Conservation (phyloP, 1,284 basidiomycete genomes). For the Apiotrichum brassicae region DNA sequence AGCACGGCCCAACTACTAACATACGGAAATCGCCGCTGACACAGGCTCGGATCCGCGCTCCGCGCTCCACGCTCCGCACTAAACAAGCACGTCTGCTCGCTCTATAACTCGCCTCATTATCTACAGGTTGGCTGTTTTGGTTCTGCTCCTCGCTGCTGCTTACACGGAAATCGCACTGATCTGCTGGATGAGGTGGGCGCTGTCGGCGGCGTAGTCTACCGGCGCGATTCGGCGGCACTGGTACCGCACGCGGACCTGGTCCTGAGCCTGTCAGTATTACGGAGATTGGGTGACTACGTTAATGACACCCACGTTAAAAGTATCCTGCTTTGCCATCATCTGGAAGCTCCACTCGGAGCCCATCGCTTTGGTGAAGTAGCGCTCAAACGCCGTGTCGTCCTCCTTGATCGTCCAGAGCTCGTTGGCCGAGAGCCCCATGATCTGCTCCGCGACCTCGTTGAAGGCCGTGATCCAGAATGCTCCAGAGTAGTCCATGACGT, state of each 20-base stretch:
- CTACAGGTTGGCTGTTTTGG: too few relatives aligned
- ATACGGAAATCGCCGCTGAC: neutral
- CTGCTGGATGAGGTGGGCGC: constrained; percentile 55
- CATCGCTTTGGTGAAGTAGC: constrained; percentile 59
- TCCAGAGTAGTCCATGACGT: constrained; percentile 79
- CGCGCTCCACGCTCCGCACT: neutral
- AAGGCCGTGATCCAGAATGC: constrained; percentile 93
- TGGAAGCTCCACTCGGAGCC: constrained; percentile 74
- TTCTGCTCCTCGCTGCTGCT: too few relatives aligned
- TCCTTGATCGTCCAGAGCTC: constrained; percentile 60
- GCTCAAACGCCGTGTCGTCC: constrained; percentile 60
- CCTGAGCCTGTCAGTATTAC: constrained; percentile 49
- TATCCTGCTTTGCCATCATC: constrained; percentile 82
- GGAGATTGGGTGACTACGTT: neutral
- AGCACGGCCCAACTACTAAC: neutral
- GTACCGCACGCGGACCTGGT: constrained; percentile 70
- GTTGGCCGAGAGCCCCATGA: constrained; percentile 76
- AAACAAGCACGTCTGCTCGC: too few relatives aligned
- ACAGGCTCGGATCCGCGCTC: too few relatives aligned
- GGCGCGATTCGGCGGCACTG: constrained; percentile 62
- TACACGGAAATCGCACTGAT: constrained; percentile 39
- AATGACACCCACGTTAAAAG: constrained; percentile 64
- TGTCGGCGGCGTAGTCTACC: constrained; percentile 70
- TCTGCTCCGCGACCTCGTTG: constrained; percentile 76
- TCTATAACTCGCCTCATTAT: too few relatives aligned